Evolutionary conservation across 2,329 filamentous ascomycete genomes (phyloP).

Genomic region (Verticillium alfalfae): DNA sequence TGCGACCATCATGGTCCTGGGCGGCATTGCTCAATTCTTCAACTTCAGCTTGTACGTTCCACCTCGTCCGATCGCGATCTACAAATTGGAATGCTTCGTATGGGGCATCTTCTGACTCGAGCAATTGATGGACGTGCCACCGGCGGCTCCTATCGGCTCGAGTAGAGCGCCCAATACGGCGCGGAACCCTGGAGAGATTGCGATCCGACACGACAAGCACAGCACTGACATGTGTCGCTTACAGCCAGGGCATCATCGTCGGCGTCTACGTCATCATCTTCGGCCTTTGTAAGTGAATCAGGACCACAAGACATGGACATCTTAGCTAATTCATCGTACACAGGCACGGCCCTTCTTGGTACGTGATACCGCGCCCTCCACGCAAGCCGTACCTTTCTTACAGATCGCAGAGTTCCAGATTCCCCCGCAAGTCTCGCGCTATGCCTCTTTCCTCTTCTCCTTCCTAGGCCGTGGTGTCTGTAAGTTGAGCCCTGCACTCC

Average conservation of each 20-base stretch:
- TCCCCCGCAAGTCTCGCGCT: conserved; percentile 84
- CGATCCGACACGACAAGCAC: not conserved
- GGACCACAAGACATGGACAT: too few species aligned
- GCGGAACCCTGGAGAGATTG: not conserved
- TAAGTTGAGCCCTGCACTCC: conserved; percentile 43
- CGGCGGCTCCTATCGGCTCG: not conserved
- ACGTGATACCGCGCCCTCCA: conserved; percentile 11
- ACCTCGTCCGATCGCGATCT: not conserved
- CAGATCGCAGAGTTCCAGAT: conserved; percentile 74
- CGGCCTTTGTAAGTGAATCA: conserved; percentile 61
- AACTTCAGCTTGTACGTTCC: conserved; percentile 49
- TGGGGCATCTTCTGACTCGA: not conserved
- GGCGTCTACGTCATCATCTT: conserved; percentile 88
- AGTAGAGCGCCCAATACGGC: not conserved
- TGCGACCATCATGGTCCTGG: conserved; percentile 80
- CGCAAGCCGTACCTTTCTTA: not conserved
- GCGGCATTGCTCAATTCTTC: conserved; percentile 73
- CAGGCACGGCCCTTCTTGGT: conserved; percentile 65
- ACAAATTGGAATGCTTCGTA: not conserved
- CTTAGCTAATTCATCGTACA: not conserved
- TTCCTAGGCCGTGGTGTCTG: conserved; percentile 93
- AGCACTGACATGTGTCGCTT: not conserved
- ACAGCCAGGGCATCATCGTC: conserved; percentile 67
- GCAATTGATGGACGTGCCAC: not conserved
- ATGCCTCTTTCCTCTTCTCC: conserved; percentile 96